phyloP scores from a whole-genome alignment of 1,284 basidiomycete genomes.

The Phellopilus nigrolimitatus region DNA sequence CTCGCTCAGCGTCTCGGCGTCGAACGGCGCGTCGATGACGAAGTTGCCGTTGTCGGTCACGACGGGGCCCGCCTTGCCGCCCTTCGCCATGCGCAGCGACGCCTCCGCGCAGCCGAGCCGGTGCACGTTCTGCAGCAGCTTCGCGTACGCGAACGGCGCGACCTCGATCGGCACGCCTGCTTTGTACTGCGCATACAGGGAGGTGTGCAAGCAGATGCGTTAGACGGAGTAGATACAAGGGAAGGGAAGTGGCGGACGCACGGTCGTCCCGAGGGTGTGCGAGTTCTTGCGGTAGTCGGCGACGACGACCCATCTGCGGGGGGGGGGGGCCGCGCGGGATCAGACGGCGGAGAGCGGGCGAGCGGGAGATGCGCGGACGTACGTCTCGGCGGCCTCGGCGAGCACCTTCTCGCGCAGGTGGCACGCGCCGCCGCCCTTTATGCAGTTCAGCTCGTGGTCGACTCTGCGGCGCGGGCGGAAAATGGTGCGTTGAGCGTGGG shows the following conservation, averaged over 20 bases:
- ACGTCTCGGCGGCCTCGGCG: constrained; percentile 91
- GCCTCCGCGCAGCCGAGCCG: constrained; percentile 61
- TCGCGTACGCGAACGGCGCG: constrained; percentile 92
- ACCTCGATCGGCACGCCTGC: constrained; percentile 96
- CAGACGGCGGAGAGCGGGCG: not conserved
- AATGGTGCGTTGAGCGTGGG: constrained; percentile 1
- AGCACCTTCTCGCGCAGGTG: constrained; percentile 97
- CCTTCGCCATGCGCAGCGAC: constrained; percentile 76
- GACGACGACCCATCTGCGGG: constrained; percentile 94
- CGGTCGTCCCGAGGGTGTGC: constrained; percentile 75
- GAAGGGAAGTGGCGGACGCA: constrained; percentile 36
- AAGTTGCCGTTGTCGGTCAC: constrained; percentile 97
- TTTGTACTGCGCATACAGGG: constrained; percentile 52
- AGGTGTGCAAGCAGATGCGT: not conserved
- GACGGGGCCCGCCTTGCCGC: constrained; percentile 81
- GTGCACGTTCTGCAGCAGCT: constrained; percentile 70
- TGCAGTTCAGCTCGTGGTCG: constrained; percentile 84
- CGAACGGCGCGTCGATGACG: constrained; percentile 89
- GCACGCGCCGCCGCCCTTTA: constrained; percentile 98
- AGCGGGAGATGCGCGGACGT: too few relatives aligned
- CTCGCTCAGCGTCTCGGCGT: constrained; percentile 60
- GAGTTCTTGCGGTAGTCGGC: constrained; percentile 96
- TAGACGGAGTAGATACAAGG: not conserved
- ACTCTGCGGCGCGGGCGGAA: constrained; percentile 76
- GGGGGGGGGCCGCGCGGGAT: constrained; percentile 32